Percentiles rank a stretch among this genome's conserved stretches.
Conservation (phyloP, 768 basidiomycete genomes). For the Termitomyces sp. region DNA sequence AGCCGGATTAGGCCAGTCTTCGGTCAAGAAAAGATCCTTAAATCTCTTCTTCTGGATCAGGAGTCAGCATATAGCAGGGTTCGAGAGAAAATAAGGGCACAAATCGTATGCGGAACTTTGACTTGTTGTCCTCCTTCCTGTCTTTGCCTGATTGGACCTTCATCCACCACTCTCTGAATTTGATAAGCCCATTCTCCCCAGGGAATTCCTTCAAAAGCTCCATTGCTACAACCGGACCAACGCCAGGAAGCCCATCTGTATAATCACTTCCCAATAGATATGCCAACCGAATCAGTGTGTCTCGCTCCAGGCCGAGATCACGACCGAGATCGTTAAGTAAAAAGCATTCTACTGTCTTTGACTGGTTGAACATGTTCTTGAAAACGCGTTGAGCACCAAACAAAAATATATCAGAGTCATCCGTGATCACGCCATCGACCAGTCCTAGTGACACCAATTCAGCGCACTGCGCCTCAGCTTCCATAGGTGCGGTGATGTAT, state of each 20-base stretch:
- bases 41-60: conserved; percentile 79
- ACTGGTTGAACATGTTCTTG: conserved; percentile 99
- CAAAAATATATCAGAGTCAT: conserved; percentile 98
- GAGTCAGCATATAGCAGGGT: background rate
- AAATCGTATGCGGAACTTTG: conserved; percentile 81
- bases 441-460: conserved; percentile 80
- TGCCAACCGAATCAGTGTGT: conserved; percentile 83
- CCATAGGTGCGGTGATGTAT: conserved; percentile 98
- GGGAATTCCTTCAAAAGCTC: conserved; percentile 93
- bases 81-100: conserved; percentile 40
- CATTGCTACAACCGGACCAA: conserved; percentile 96
- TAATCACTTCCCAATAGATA: conserved; percentile 97
- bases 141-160: conserved; percentile 92
- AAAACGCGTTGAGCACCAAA: conserved; percentile 95
- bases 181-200: conserved; percentile 75
- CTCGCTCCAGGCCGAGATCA: conserved; percentile 84
- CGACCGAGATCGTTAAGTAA: conserved; percentile 76
- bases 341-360: conserved; percentile 98
- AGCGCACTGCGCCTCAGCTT: conserved; percentile 98
- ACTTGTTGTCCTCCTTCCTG: conserved; percentile 62
- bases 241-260: conserved; percentile 85
- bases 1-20: conserved; percentile 89
- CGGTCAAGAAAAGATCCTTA: conserved; percentile 73
- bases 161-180: conserved; percentile 93
- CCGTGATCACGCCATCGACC: conserved; percentile 97